Base-by-base conservation (phyloP, 148 eudicot species). In the Nepenthes mirabilis region DNA sequence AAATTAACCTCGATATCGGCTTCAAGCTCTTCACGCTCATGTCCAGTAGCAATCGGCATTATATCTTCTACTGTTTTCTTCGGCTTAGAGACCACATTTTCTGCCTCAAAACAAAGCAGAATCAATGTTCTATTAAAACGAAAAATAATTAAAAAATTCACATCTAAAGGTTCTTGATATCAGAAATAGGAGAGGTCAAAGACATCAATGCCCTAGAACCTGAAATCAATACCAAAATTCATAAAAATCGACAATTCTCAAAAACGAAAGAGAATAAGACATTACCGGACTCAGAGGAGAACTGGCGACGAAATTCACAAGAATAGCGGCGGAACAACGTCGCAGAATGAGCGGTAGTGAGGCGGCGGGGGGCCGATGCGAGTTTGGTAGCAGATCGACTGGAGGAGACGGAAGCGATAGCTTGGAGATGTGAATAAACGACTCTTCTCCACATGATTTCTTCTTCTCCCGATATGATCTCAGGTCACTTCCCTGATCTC, bases 1-100 rank as follows among this genome's bases (percentile, higher is more conserved):
- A 33, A 63, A 36, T n/a, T 40, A 9, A 55, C 72, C 61, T 68
- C 56, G 49, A 68, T 65, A 65, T 55, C 55, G 47, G 71, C 71
- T 47, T 61, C 55, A 23, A 68, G 54, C 59, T 68, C 72, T 33
- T 68, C 72, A 9, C 72, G 66, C 61, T 68, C 72, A 37, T 68
- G 72, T 6, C 72, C 72, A 4, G 72, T 68, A 7, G 72, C 72
- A 36, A 68, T 68, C 33, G 72, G 72, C 61, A 68, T 14, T 32
- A 68, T n/a, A 56, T 68, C 72, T 50, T 61, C 66, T n/a, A 68
- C 72, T 53, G 37, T 55, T 36, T 47, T 55, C 49, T 55, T 56
- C 37, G 62, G 59, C 65, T 35, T 62, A 2, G 56, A 62, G 11
- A 52, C 47, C 43, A 35, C 43, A 62, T n/a, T 50, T 3, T 35